A percentile compares a stretch with the other conserved stretches of the same genome.
Conservation (phyloP, 192 early-diverging fungal genomes). For the Entomortierella chlamydospora region DNA sequence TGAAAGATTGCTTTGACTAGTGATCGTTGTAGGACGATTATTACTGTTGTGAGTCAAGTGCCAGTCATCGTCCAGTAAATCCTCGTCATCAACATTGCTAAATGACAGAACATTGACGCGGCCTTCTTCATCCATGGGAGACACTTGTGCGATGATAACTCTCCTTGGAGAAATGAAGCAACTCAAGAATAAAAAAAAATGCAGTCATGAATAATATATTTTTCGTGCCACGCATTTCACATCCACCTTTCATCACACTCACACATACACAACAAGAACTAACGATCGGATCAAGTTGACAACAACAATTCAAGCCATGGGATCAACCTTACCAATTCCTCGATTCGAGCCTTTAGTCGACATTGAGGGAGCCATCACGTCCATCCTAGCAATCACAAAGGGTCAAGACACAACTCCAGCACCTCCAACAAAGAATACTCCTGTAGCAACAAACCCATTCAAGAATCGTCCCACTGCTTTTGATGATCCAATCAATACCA, state of each 20-base stretch:
- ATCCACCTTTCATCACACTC: too few relatives aligned
- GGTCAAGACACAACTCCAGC: not conserved
- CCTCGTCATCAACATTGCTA: not conserved
- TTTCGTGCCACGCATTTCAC: too few relatives aligned
- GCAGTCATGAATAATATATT: too few relatives aligned
- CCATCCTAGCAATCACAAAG: constrained; percentile 1
- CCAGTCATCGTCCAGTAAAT: not conserved
- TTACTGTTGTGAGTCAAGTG: not conserved
- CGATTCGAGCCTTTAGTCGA: constrained; percentile 28
- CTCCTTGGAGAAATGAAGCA: too few relatives aligned
- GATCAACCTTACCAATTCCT: constrained; percentile 10
- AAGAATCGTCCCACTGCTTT: not conserved
- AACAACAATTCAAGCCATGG: not conserved
- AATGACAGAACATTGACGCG: not conserved
- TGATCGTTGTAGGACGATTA: too few relatives aligned
- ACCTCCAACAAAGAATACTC: not conserved
- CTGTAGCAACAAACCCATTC: not conserved
- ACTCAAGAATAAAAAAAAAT: too few relatives aligned
- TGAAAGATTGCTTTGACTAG: not conserved
- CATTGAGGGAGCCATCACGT: constrained; percentile 21
- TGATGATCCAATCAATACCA: constrained; percentile 16
- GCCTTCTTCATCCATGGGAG: not conserved
- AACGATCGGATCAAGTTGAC: not conserved
- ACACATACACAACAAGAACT: too few relatives aligned
- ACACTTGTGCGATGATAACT: too few relatives aligned